phyloP scores from a whole-genome alignment of 2,329 filamentous ascomycete species.

The Penicillium hordei region DNA sequence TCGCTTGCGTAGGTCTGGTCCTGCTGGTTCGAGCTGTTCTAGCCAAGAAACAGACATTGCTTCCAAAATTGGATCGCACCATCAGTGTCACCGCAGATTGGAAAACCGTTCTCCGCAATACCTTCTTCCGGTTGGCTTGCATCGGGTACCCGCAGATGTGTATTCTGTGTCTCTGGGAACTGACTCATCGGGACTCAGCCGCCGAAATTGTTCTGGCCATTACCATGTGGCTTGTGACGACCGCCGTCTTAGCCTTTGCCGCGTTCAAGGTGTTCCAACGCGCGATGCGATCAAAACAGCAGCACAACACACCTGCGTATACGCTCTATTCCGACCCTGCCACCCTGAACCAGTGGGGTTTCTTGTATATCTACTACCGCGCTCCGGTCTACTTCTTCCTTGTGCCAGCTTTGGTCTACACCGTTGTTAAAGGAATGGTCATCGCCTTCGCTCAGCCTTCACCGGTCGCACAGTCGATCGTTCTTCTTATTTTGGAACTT shows the following conservation, averaged over 20 bases:
- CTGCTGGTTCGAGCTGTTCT: constrained; percentile 80
- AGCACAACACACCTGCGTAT: constrained; percentile 95
- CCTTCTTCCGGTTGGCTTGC: constrained; percentile 83
- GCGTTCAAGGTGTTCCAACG: constrained; percentile 85
- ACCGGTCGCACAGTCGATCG: constrained; percentile 73
- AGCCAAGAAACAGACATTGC: constrained; percentile 65
- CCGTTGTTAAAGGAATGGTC: constrained; percentile 81
- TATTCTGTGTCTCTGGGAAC: constrained; percentile 89
- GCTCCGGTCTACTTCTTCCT: constrained; percentile 95
- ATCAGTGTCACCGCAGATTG: constrained; percentile 85
- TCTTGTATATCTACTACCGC: constrained; percentile 94
- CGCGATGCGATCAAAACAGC: constrained; percentile 78
- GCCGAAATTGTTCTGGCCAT: constrained; percentile 84
- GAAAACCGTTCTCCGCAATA: constrained; percentile 88
- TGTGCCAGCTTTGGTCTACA: constrained; percentile 72
- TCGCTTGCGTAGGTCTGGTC: constrained; percentile 56
- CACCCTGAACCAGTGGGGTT: constrained; percentile 94
- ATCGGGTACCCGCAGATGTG: constrained; percentile 91
- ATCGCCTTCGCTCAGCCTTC: constrained; percentile 74
- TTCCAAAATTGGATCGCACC: constrained; percentile 68
- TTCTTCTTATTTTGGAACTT: constrained; percentile 80
- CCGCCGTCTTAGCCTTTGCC: constrained; percentile 76
- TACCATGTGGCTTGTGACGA: constrained; percentile 82
- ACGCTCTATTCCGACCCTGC: constrained; percentile 93
- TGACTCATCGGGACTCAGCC: constrained; percentile 78